Conservation (phyloP, 2,329 filamentous ascomycete genomes). For the Chrysoporthe deuterocubensis region DNA sequence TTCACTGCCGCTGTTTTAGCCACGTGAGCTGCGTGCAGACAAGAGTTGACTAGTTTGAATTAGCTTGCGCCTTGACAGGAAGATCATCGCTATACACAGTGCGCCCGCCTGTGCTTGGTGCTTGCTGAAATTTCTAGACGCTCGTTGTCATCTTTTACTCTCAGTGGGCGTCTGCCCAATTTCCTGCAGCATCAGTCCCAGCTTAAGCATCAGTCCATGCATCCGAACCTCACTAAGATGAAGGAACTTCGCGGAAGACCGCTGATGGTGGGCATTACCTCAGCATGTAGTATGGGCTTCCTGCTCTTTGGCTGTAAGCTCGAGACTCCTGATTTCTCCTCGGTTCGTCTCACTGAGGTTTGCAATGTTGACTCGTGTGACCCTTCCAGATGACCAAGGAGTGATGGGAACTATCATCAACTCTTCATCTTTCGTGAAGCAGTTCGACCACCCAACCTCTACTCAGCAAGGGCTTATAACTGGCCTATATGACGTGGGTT, state of each 20-base stretch:
- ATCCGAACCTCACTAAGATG: constrained; percentile 4
- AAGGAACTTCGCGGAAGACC: constrained; percentile 20
- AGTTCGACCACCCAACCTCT: constrained; percentile 14
- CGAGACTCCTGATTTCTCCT: neutral
- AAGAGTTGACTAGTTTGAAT: neutral
- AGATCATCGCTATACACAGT: too few relatives aligned
- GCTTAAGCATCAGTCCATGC: neutral
- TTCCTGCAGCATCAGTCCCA: too few relatives aligned
- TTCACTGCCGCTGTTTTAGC: neutral
- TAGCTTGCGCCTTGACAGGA: neutral
- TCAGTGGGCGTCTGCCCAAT: too few relatives aligned
- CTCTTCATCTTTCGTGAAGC: constrained; percentile 6
- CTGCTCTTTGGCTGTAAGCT: constrained; percentile 23
- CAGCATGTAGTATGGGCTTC: constrained; percentile 21
- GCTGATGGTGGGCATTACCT: constrained; percentile 17
- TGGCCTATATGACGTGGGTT: constrained; percentile 17
- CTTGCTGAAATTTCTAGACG: neutral
- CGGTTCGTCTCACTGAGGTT: neutral
- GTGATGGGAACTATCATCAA: constrained; percentile 21
- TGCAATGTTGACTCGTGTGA: neutral
- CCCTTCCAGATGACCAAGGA: constrained; percentile 18
- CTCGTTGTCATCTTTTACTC: neutral
- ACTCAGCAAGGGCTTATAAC: constrained; percentile 16
- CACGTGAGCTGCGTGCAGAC: too few relatives aligned
- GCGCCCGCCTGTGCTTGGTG: neutral